These are phyloP conservation scores for Albizia julibrissin DNA, from an alignment of 306 rosid genomes.

Conservation along the genomic window DNA sequence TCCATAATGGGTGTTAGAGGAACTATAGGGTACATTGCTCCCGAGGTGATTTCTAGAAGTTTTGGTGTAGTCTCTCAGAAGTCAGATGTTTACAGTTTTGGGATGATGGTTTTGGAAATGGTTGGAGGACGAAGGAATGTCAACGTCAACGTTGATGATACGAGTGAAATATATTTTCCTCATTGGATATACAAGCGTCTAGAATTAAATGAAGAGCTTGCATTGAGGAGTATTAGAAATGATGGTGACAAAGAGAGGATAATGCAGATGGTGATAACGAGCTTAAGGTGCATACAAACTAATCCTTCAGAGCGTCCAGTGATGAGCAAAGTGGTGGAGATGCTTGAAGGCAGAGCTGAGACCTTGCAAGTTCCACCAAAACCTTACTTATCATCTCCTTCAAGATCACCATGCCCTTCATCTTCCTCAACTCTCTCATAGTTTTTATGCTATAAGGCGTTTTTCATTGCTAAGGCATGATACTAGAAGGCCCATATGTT, in stretches of 20 bases:
- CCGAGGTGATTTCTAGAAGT: not conserved
- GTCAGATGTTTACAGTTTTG: not conserved
- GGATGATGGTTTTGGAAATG: not conserved
- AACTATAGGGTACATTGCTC: conserved; percentile 41
- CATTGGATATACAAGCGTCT: not conserved
- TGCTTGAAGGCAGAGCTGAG: conserved; percentile 40
- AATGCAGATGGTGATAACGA: not conserved
- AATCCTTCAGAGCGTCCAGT: conserved; percentile 17
- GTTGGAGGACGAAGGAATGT: not conserved
- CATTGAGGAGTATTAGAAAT: not conserved
- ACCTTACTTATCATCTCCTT: conserved; percentile 38
- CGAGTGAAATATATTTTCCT: not conserved
- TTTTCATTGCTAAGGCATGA: not conserved
- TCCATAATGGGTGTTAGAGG: conserved; percentile 35
- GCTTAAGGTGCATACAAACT: conserved; percentile 7
- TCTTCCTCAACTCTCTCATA: not conserved
- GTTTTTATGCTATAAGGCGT: not conserved
- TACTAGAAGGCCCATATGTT: not conserved
- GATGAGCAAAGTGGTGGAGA: conserved; percentile 31
- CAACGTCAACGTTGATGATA: not conserved
- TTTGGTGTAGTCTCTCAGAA: conserved; percentile 25
- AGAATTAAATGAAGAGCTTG: not conserved
- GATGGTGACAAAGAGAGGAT: not conserved
- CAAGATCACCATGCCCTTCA: not conserved
- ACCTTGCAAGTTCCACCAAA: conserved; percentile 38